A percentile compares a stretch with the other conserved stretches of the same genome.
phyloP scores from a whole-genome alignment of 352 stramenopile species.

The Phytophthora sojae region DNA sequence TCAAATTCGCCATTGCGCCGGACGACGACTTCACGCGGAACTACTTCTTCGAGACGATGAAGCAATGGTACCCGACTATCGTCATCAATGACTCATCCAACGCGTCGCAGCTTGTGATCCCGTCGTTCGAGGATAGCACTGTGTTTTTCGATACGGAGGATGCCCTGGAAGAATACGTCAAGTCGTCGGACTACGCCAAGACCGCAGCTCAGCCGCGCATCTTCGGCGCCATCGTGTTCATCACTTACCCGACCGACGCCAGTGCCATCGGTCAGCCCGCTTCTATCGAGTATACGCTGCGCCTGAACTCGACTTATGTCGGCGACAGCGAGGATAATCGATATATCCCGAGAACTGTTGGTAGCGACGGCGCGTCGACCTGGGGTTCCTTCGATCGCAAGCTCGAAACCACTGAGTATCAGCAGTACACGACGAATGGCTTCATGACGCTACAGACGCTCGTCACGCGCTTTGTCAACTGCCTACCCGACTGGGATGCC shows the following conservation, averaged over 20 bases:
- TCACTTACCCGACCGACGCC: constrained; percentile 24
- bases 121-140: constrained; percentile 46
- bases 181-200: constrained; percentile 38
- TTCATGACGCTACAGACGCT: constrained; percentile 63
- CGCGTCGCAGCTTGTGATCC: constrained; percentile 30
- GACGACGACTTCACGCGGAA: constrained; percentile 48
- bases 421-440: constrained; percentile 47
- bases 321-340: constrained; percentile 19
- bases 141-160: constrained; percentile 49
- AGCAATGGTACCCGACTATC: constrained; percentile 52
- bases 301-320: constrained; percentile 41
- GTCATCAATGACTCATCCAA: constrained; percentile 25
- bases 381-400: constrained; percentile 33
- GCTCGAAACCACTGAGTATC: constrained; percentile 37
- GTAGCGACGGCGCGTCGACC: constrained; percentile 16
- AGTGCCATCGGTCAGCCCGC: constrained; percentile 30
- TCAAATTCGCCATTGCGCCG: constrained; percentile 58
- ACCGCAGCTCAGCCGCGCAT: constrained; percentile 42
- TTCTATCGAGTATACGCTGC: constrained; percentile 49
- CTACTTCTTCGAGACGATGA: constrained; percentile 52
- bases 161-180: constrained; percentile 48
- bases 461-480: constrained; percentile 50
- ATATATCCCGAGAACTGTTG: constrained; percentile 29
- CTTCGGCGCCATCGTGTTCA: constrained; percentile 58
- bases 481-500: constrained; percentile 46